phyloP scores from a whole-genome alignment of 1,139 yeast species.

The Blastobotrys persicus region DNA sequence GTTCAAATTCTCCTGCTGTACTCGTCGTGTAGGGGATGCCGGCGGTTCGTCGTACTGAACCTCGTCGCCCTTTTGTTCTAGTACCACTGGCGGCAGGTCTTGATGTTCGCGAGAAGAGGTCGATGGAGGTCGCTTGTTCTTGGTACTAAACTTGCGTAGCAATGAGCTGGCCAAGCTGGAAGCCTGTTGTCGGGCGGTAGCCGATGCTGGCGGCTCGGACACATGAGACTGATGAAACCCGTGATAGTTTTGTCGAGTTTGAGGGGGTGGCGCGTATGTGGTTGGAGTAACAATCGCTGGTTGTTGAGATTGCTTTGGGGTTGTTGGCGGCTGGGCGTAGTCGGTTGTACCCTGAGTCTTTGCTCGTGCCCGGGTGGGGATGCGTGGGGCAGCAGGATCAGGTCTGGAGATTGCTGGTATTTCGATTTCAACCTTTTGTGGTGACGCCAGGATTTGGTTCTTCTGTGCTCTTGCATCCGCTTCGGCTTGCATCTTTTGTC shows the following conservation, averaged over 20 bases:
- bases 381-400: constrained; percentile 23
- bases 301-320: constrained; percentile 15
- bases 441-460: constrained; percentile 18
- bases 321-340: constrained; percentile 8
- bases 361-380: constrained; percentile 26
- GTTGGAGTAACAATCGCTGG: constrained; percentile 7
- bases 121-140: constrained; percentile 25
- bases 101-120: constrained; percentile 7
- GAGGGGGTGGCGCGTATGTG: constrained; percentile 16
- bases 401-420: constrained; percentile 18
- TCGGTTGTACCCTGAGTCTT: constrained; percentile 29
- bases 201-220: constrained; percentile 23
- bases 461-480: constrained; percentile 27
- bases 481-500: constrained; percentile 29
- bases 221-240: constrained; percentile 23
- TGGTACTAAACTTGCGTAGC: constrained; percentile 32
- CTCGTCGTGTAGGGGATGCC: constrained; percentile 1
- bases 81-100: constrained; percentile 4
- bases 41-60: constrained; percentile 12
- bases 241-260: constrained; percentile 8
- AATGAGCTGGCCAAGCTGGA: constrained; percentile 29
- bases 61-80: constrained; percentile 5
- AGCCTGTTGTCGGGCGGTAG: constrained; percentile 15
- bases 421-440: constrained; percentile 11
- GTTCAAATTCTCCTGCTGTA: constrained; percentile 13